Conservation (phyloP, 169 alveolate species). For the Eimeria necatrix region DNA sequence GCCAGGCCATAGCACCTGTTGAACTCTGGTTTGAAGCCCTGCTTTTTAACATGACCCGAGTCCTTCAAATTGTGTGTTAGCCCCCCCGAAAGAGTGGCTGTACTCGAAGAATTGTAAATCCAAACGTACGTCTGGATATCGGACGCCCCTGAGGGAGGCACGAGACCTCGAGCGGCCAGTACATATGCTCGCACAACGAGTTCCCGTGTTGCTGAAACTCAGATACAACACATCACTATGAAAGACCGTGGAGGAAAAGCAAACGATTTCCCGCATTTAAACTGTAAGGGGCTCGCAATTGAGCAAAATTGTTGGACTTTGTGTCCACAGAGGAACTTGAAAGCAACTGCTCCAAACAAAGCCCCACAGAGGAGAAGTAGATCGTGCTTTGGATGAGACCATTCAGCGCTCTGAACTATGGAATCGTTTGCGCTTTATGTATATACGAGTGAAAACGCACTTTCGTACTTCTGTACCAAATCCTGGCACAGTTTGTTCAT, state of each 20-base stretch:
- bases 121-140: conserved; percentile 89
- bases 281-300: neutral
- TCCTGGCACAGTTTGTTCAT: conserved; percentile 81
- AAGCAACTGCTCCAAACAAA: too few relatives aligned
- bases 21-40: conserved; percentile 93
- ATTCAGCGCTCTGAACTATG: too few relatives aligned
- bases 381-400: too few relatives aligned
- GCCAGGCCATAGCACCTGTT: conserved; percentile 91
- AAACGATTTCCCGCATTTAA: neutral
- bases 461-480: conserved; percentile 61
- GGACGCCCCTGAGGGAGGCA: conserved; percentile 90
- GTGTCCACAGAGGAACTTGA: too few relatives aligned
- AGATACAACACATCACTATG: neutral
- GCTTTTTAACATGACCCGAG: conserved; percentile 88
- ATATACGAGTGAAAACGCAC: neutral
- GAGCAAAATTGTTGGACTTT: neutral
- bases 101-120: conserved; percentile 89
- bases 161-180: conserved; percentile 92
- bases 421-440: neutral
- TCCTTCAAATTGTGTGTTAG: conserved; percentile 89
- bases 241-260: neutral
- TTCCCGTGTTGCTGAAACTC: conserved; percentile 83
- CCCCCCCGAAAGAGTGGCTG: conserved; percentile 86
- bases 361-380: too few relatives aligned
- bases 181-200: conserved; percentile 92